Conservation (phyloP, 1,284 basidiomycete genomes). For the Puccinia coronata region DNA sequence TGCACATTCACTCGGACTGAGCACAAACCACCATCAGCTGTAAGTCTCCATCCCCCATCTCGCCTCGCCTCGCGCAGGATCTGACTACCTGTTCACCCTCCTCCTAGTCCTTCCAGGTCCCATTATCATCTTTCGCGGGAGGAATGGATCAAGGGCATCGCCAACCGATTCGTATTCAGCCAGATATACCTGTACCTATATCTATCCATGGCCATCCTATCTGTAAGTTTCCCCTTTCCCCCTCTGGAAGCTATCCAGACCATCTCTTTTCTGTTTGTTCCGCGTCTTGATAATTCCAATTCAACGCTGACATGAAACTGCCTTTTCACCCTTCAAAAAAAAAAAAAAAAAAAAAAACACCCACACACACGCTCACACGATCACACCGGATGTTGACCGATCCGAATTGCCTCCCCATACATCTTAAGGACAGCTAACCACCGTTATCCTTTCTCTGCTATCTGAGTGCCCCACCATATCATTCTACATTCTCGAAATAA, state of each 20-base stretch:
- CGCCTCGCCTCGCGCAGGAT: background rate
- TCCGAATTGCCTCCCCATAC: too few relatives aligned
- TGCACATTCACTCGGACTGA: background rate
- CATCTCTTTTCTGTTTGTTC: constrained; percentile 13
- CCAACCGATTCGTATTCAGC: constrained; percentile 63
- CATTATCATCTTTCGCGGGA: constrained; percentile 76
- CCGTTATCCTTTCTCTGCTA: constrained; percentile 79
- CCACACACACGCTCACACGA: background rate
- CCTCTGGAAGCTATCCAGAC: too few relatives aligned
- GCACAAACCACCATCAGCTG: background rate
- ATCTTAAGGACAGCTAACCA: constrained; percentile 65
- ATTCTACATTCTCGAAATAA: constrained; percentile 86
- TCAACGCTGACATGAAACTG: background rate
- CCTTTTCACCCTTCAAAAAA: background rate
- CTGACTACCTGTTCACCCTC: background rate
- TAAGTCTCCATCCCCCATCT: background rate
- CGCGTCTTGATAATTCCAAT: background rate
- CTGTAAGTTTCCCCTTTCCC: constrained; percentile 59
- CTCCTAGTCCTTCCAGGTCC: constrained; percentile 69
- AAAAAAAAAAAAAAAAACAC: background rate
- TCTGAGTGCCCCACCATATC: constrained; percentile 62
- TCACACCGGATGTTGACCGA: too few relatives aligned
- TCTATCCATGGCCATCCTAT: constrained; percentile 82
- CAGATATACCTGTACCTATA: constrained; percentile 67
- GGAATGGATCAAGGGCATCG: constrained; percentile 75